phyloP scores from a whole-genome alignment of 345 rosid genomes.

The Eucalyptus albens region DNA sequence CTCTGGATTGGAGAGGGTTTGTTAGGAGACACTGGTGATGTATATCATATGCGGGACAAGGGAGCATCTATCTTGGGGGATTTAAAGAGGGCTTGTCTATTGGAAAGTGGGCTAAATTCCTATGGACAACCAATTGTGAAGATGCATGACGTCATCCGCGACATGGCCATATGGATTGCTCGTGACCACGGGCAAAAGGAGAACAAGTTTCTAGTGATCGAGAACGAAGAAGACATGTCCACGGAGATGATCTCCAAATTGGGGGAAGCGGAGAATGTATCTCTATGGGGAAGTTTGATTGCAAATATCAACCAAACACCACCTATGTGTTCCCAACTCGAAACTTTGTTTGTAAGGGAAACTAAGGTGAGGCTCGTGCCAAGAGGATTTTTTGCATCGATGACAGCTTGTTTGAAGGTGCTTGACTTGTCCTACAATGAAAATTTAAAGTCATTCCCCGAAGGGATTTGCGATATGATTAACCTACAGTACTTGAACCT shows the following conservation, averaged over 20 bases:
- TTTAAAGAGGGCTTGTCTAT: too few relatives aligned
- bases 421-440: accelerated
- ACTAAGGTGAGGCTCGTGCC: accelerated
- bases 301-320: accelerated
- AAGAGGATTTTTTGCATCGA: background rate
- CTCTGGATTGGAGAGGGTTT: too few relatives aligned
- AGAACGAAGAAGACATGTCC: background rate
- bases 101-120: too few relatives aligned
- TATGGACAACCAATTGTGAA: background rate
- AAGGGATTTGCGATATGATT: background rate
- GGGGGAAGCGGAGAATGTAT: background rate
- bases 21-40: too few relatives aligned
- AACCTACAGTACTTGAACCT: accelerated
- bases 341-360: background rate
- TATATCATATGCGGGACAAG: too few relatives aligned
- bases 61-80: too few relatives aligned
- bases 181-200: background rate
- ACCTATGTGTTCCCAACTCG: background rate
- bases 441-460: accelerated
- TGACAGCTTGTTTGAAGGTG: background rate
- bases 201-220: background rate
- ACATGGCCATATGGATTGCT: constrained; percentile 5
- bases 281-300: background rate
- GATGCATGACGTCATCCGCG: constrained; percentile 8
- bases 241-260: background rate